Evolutionary conservation across 768 basidiomycete genomes (phyloP), one percentile per base, ranked within the genome.

Genomic region (Lanmaoa pseudosensibilis): DNA sequence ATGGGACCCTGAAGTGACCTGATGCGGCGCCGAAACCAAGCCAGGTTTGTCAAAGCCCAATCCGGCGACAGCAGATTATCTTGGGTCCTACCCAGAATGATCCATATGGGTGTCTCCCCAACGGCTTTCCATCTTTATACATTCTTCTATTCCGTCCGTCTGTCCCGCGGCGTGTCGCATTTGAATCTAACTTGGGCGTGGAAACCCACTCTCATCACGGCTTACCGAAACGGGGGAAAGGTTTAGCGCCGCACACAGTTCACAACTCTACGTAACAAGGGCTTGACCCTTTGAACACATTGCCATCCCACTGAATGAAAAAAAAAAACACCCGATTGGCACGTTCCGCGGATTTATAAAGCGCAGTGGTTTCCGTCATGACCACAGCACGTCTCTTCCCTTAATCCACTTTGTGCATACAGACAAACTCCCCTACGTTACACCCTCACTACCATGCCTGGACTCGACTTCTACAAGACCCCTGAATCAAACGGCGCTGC

Each of bases 401-500:
- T 54, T 60, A 61, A 61, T 65, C 60, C 53, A 5, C 45, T 34
- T 49, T 69, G 67, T 71, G 58, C 56, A 68, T 61, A 68, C 54
- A 34, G 18, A 50, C 64, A 50, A 38, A 0, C 44, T 21, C 33
- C 16, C 30, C 45, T 54, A 55, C 57, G 15, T 48, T 56, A 57
- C 53, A 45, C 39, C 49, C 16, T 61, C 37, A 39, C 47, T 38
- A 58, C 47, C 55, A 73, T 73, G 72, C 72, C 72, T 57, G 70
- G 70, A 12, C 70, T 74, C 45, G 73, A 73, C 58, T 74, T 65
- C 32, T 68, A 69, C 63, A 74, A 53, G 39, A 51, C 49, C 41
- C 44, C 59, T 34, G 65, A 64, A 44, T 36, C 63, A 0, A 46
- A 19, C 0, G 27, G 32, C 3, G 9, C 41, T 43, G 13, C 59